These are phyloP conservation scores for Suhomyces anneliseae DNA, from an alignment of 1,139 yeast species.

Conservation along the genomic window DNA sequence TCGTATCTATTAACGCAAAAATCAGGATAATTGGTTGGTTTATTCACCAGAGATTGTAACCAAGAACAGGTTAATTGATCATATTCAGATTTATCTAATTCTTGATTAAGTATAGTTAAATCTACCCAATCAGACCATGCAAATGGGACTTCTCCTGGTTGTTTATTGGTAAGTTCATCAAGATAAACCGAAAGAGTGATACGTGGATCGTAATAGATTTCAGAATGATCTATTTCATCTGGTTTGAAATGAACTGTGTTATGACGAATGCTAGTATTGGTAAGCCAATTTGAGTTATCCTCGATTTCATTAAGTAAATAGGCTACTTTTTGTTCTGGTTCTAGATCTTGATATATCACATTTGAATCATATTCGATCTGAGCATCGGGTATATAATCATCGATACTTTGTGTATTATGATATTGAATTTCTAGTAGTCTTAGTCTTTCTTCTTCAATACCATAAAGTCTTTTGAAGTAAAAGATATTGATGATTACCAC, in stretches of 20 bases:
- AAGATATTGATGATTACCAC: slow-evolving; percentile 24
- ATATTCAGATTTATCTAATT: slow-evolving; percentile 13
- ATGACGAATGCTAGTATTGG: slow-evolving; percentile 12
- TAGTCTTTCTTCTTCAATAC: slow-evolving; percentile 7
- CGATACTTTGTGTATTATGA: slow-evolving; percentile 16
- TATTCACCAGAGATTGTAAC: slow-evolving; percentile 25
- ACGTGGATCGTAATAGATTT: slow-evolving; percentile 27
- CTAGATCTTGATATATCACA: slow-evolving; percentile 19
- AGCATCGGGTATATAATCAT: slow-evolving; percentile 29
- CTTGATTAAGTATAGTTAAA: slow-evolving; percentile 18
- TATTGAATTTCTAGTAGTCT: slow-evolving; percentile 15
- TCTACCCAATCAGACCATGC: slow-evolving; percentile 38
- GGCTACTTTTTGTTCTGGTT: slow-evolving; percentile 24
- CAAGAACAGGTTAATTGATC: slow-evolving; percentile 21
- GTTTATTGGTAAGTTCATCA: slow-evolving; percentile 18
- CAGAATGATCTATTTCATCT: slow-evolving; percentile 15
- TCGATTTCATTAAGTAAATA: slow-evolving; percentile 23
- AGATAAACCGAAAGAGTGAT: slow-evolving; percentile 26
- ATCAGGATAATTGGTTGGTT: slow-evolving; percentile 25
- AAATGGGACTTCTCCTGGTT: slow-evolving; percentile 19
- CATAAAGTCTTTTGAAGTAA: slow-evolving; percentile 25
- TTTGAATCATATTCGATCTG: slow-evolving; percentile 18
- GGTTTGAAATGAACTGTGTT: slow-evolving; percentile 5
- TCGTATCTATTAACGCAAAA: slow-evolving; percentile 19
- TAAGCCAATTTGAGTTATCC: slow-evolving; percentile 17